Evolutionary conservation across 495 filamentous ascomycete genomes (phyloP).

Genomic region (Aspergillus cristatus): DNA sequence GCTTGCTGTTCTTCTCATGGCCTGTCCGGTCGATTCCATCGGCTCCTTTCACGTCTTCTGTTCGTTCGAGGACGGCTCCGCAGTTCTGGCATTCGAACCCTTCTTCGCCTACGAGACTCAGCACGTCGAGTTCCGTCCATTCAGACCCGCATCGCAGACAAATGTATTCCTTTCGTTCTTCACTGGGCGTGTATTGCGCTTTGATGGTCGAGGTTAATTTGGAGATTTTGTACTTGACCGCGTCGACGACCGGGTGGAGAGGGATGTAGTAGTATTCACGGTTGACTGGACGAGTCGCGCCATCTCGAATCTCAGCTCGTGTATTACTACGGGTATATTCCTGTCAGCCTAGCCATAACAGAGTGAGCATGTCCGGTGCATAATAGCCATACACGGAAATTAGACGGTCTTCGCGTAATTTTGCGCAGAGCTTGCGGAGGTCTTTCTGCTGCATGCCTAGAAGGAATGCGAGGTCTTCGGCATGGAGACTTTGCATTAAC

Average conservation of each 20-base stretch:
- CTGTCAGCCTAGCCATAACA: neutral
- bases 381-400: conserved; percentile 55
- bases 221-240: conserved; percentile 90
- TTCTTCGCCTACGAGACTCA: conserved; percentile 52
- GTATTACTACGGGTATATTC: conserved; percentile 45
- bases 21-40: conserved; percentile 48
- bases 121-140: conserved; percentile 78
- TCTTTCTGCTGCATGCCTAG: conserved; percentile 84
- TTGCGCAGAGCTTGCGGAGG: conserved; percentile 76
- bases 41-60: conserved; percentile 54
- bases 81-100: conserved; percentile 84
- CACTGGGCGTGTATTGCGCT: conserved; percentile 62
- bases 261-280: conserved; percentile 96
- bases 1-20: conserved; percentile 80
- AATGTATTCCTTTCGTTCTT: conserved; percentile 83
- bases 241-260: conserved; percentile 87
- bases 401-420: conserved; percentile 75
- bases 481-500: conserved; percentile 50
- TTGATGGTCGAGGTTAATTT: conserved; percentile 77
- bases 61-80: conserved; percentile 52
- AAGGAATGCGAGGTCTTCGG: conserved; percentile 77
- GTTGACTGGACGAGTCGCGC: conserved; percentile 69
- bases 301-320: conserved; percentile 70
- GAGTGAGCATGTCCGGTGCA: conserved; percentile 1
- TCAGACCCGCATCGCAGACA: conserved; percentile 72